These are phyloP conservation scores for Aspergillus transmontanensis DNA, from an alignment of 2,329 filamentous ascomycete genomes.

Conservation along the genomic window DNA sequence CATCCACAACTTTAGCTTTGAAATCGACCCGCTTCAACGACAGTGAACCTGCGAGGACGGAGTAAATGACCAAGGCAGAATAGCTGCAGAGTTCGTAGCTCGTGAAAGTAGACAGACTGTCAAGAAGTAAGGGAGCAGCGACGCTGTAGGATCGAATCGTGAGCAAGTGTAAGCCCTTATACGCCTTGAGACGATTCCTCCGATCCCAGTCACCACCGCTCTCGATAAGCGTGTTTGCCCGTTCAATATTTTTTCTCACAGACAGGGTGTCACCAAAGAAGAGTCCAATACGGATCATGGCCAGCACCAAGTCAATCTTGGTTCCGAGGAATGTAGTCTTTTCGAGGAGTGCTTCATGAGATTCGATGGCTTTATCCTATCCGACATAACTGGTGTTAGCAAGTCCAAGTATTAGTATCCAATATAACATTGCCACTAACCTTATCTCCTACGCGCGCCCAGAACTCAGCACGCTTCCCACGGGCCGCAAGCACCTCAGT, in stretches of 20 bases:
- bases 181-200: conserved; percentile 96
- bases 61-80: conserved; percentile 91
- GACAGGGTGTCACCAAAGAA: conserved; percentile 94
- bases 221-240: conserved; percentile 87
- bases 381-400: background rate
- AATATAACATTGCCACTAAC: conserved; percentile 49
- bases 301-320: conserved; percentile 95
- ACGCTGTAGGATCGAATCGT: conserved; percentile 88
- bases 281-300: conserved; percentile 90
- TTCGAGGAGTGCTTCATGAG: conserved; percentile 90
- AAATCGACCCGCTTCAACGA: conserved; percentile 97
- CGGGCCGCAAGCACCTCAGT: conserved; percentile 90
- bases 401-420: conserved; percentile 2
- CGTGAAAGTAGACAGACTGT: conserved; percentile 96
- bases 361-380: conserved; percentile 89
- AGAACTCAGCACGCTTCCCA: conserved; percentile 95
- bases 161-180: conserved; percentile 90
- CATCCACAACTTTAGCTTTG: conserved; percentile 98
- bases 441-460: conserved; percentile 95
- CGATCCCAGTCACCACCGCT: conserved; percentile 98
- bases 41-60: conserved; percentile 89
- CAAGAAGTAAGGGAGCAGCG: conserved; percentile 88
- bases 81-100: conserved; percentile 98
- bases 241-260: conserved; percentile 91
- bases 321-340: conserved; percentile 96